Evolutionary conservation across 2,329 filamentous ascomycete species (phyloP), one percentile per base, ranked within the genome.

Genomic region (Pseudocercospora fijiensis): DNA sequence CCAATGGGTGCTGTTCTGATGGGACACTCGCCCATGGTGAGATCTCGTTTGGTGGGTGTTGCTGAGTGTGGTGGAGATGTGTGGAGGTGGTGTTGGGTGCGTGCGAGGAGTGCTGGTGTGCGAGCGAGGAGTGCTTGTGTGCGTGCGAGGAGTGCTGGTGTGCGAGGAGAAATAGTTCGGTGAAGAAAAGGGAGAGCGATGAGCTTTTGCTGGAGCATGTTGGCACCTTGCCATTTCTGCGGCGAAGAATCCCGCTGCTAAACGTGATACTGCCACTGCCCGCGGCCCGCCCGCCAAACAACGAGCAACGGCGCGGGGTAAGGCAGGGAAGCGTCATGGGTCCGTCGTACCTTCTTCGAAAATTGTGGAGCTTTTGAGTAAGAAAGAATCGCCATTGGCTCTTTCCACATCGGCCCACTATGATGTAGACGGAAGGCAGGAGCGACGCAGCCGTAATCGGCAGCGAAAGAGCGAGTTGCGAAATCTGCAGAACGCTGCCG

Each of bases 21-120:
- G 24, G 74, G 74, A 62, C 74, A 76, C 67, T 74, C 66, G 59
- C 58, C 68, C 69, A 72, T 73, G 65, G 51, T 70, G 61, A 18
- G 51, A 47, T 57, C 20, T 22, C 22, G 47, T 16, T 51, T 16
- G 47, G 10, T 13, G 26, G 16, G 30, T 41, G 33, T 41, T 16
- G 49, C 24, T 24, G 28, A 10, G 58, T 26, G 27, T 41, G 11
- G 10, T 18, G 56, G 20, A 18, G 26, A 16, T 37, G 45, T 18
- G 28, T n/a, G 26, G 53, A 18, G 26, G 26, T 43, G 57, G n/a
- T 27, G 45, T n/a, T 43, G 53, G 27, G 24, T 52, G 22, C 11
- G 58, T 55, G 47, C 18, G 24, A 45, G 24, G 57, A 49, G 30
- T 3, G 28, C n/a, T n/a, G n/a, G n/a, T n/a, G n/a, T n/a, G n/a